phyloP scores from a whole-genome alignment of 805 yeast species.

The Wickerhamomyces bisporus region DNA sequence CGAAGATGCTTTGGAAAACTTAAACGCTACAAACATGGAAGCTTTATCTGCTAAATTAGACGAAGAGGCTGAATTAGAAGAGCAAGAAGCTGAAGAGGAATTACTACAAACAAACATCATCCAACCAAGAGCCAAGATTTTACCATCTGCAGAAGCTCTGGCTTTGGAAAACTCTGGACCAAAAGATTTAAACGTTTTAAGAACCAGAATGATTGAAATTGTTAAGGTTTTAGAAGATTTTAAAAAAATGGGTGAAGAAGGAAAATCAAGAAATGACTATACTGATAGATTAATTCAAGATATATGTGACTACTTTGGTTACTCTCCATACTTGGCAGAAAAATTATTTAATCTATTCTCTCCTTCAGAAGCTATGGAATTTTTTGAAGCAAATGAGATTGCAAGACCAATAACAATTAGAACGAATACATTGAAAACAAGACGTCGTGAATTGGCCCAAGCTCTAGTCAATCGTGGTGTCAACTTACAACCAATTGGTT shows the following conservation, averaged over 20 bases:
- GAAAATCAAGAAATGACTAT: constrained; percentile 81
- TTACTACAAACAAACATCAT: constrained; percentile 49
- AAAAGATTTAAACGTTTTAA: constrained; percentile 71
- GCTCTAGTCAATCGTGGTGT: constrained; percentile 94
- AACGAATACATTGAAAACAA: constrained; percentile 92
- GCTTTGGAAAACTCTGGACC: constrained; percentile 46
- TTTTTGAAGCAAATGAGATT: constrained; percentile 97
- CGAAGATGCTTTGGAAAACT: constrained; percentile 60
- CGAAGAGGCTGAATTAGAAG: constrained; percentile 52
- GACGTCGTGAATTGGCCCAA: constrained; percentile 95
- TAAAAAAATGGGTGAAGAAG: constrained; percentile 75
- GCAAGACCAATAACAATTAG: constrained; percentile 95
- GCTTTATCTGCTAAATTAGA: constrained; percentile 65
- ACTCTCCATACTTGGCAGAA: constrained; percentile 86
- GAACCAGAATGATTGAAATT: constrained; percentile 94
- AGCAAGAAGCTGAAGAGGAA: constrained; percentile 56
- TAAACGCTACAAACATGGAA: constrained; percentile 82
- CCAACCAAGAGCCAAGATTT: constrained; percentile 72
- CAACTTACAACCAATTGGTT: constrained; percentile 92
- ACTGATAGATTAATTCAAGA: constrained; percentile 73
- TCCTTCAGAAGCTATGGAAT: constrained; percentile 96
- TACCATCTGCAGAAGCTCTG: constrained; percentile 67
- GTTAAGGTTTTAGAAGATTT: constrained; percentile 92
- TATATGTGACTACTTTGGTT: constrained; percentile 91
- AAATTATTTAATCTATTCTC: constrained; percentile 87